Percentiles rank a stretch among this genome's conserved stretches.
These are phyloP conservation scores for Tuber indicum DNA, from an alignment of 495 filamentous ascomycete genomes.

Conservation along the genomic window DNA sequence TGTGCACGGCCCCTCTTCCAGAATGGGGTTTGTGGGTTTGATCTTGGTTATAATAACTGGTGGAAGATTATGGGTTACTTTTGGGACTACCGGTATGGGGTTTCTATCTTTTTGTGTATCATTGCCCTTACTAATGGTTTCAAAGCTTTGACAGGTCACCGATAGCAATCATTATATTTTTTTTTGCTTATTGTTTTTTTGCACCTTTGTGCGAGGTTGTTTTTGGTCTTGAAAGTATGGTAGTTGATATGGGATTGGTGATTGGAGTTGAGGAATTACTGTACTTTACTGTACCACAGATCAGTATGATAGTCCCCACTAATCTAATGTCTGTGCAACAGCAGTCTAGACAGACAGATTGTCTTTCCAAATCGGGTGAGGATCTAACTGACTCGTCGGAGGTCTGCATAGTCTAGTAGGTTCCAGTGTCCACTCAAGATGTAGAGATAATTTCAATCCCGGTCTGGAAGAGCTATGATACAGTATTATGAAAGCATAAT, in stretches of 20 bases:
- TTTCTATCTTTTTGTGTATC: background rate
- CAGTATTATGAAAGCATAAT: background rate
- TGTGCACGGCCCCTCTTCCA: background rate
- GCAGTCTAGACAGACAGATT: too few relatives aligned
- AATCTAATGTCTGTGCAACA: too few relatives aligned
- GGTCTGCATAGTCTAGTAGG: too few relatives aligned
- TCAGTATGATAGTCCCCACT: too few relatives aligned
- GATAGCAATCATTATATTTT: background rate
- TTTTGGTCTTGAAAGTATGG: background rate
- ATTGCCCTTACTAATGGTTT: background rate
- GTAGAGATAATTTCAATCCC: background rate
- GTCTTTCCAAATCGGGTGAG: too few relatives aligned
- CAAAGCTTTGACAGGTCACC: background rate
- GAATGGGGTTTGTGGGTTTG: background rate
- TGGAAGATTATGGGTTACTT: too few relatives aligned
- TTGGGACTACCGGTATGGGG: too few relatives aligned
- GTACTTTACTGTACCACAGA: too few relatives aligned
- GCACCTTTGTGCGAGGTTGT: background rate
- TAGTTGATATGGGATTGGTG: background rate
- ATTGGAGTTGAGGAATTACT: too few relatives aligned
- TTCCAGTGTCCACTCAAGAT: background rate
- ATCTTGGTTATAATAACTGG: background rate
- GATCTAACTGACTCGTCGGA: too few relatives aligned
- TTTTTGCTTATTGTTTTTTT: background rate
- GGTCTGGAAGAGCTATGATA: background rate